These are phyloP conservation scores for Paraphoma chrysanthemicola DNA, from an alignment of 2,329 filamentous ascomycete genomes.

Conservation along the genomic window DNA sequence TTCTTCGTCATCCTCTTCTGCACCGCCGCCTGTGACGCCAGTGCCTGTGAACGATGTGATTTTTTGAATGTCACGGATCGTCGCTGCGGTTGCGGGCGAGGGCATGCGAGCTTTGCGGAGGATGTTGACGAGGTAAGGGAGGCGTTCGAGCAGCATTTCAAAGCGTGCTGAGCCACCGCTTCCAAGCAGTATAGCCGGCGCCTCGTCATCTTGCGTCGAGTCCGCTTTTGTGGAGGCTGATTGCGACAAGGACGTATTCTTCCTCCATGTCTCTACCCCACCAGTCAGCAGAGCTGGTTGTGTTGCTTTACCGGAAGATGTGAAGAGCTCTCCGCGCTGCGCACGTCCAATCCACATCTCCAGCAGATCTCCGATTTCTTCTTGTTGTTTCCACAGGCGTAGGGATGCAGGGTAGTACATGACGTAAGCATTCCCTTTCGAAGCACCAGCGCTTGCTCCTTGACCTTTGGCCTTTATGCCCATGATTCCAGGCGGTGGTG, in stretches of 20 bases:
- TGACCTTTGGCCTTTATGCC: conserved; percentile 40
- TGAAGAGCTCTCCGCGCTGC: conserved; percentile 50
- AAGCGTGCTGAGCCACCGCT: conserved; percentile 69
- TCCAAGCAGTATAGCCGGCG: conserved; percentile 56
- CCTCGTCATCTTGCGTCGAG: conserved; percentile 20
- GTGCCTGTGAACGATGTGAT: conserved; percentile 67
- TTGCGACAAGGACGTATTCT: conserved; percentile 23
- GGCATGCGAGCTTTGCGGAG: conserved; percentile 41
- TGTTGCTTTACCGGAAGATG: conserved; percentile 33
- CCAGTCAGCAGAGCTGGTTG: conserved; percentile 28
- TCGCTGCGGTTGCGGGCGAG: conserved; percentile 27
- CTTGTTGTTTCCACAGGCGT: conserved; percentile 81
- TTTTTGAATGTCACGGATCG: conserved; percentile 67
- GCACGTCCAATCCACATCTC: conserved; percentile 71
- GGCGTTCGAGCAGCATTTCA: conserved; percentile 81
- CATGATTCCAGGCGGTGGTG: conserved; percentile 47
- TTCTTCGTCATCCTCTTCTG: conserved; percentile 44
- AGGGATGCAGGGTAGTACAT: conserved; percentile 93
- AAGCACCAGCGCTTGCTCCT: conserved; percentile 17
- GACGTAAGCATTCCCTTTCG: conserved; percentile 70
- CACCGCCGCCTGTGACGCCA: conserved; percentile 11
- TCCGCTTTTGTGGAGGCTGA: conserved; percentile 5
- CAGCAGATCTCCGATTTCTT: conserved; percentile 79
- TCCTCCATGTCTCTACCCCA: conserved; percentile 51
- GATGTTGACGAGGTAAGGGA: conserved; percentile 84